Conservation (phyloP, 768 basidiomycete species). For the Trametes sanguinea region DNA sequence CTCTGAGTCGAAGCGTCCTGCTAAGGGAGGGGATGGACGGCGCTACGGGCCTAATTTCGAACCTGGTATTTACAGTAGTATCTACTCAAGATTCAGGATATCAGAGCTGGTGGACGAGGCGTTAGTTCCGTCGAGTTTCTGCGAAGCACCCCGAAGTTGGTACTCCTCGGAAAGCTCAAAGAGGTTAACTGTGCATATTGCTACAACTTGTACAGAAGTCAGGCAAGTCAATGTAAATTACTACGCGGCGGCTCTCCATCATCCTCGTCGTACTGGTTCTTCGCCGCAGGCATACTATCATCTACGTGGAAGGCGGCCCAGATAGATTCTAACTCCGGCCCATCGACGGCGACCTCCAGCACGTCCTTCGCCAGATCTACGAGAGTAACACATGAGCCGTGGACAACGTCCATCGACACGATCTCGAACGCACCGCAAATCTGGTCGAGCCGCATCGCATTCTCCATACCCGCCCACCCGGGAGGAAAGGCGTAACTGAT, state of each 20-base stretch:
- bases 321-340: constrained; percentile 33
- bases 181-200: too few species aligned
- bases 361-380: constrained; percentile 33
- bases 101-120: too few species aligned
- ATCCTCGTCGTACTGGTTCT: background rate
- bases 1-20: too few species aligned
- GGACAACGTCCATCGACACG: background rate
- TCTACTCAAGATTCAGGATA: too few species aligned
- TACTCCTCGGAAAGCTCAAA: too few species aligned
- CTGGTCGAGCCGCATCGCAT: constrained; percentile 27
- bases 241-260: background rate
- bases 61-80: too few species aligned
- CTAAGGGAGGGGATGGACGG: too few species aligned
- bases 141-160: too few species aligned
- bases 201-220: too few species aligned
- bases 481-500: constrained; percentile 59
- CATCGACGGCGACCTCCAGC: constrained; percentile 35
- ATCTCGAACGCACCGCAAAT: constrained; percentile 23
- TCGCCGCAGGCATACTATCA: background rate
- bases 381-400: background rate
- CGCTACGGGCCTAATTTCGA: too few species aligned
- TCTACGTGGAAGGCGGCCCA: constrained; percentile 33
- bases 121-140: too few species aligned
- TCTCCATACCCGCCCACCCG: constrained; percentile 23
- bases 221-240: background rate